These are phyloP conservation scores for Xylaria palmicola DNA, from an alignment of 495 filamentous ascomycete species.

Conservation along the genomic window DNA sequence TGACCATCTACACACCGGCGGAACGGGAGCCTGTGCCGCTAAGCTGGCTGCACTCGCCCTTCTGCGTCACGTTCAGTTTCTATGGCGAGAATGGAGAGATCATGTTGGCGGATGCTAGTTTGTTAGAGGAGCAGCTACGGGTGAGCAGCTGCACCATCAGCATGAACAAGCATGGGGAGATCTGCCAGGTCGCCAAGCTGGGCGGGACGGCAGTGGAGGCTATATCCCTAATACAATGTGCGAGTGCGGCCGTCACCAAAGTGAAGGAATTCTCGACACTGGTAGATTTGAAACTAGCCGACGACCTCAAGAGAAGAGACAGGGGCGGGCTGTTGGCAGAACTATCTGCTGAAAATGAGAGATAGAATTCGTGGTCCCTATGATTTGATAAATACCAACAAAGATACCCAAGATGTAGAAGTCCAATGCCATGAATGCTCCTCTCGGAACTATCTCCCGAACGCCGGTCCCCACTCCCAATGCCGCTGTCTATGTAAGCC, in stretches of 20 bases:
- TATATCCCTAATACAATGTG: slow-evolving; percentile 67
- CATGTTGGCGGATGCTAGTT: slow-evolving; percentile 72
- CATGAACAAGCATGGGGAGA: slow-evolving; percentile 84
- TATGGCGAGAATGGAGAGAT: slow-evolving; percentile 63
- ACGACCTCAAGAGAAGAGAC: slow-evolving; percentile 73
- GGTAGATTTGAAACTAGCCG: slow-evolving; percentile 68
- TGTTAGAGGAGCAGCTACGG: slow-evolving; percentile 81
- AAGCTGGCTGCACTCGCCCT: slow-evolving; percentile 83
- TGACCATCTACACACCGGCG: slow-evolving; percentile 76
- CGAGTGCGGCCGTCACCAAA: slow-evolving; percentile 67
- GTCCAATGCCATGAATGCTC: slow-evolving; percentile 17
- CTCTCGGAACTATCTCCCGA: slow-evolving; percentile 16
- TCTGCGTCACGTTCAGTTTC: slow-evolving; percentile 81
- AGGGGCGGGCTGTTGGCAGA: slow-evolving; percentile 73
- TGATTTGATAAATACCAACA: slow-evolving; percentile 27
- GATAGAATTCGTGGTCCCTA: slow-evolving; percentile 34
- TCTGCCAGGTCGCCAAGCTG: slow-evolving; percentile 87
- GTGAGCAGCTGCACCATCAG: slow-evolving; percentile 82
- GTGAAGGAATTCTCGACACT: slow-evolving; percentile 73
- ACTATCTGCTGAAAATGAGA: slow-evolving; percentile 81
- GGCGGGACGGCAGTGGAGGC: slow-evolving; percentile 80
- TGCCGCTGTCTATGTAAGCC: slow-evolving; percentile 18
- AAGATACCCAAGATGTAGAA: slow-evolving; percentile 32
- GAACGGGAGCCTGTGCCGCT: slow-evolving; percentile 88
- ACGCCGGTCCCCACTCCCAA: slow-evolving; percentile 11